These are phyloP conservation scores for Tetrapisispora pingtungensis DNA, from an alignment of 805 yeast genomes.

Conservation along the genomic window DNA sequence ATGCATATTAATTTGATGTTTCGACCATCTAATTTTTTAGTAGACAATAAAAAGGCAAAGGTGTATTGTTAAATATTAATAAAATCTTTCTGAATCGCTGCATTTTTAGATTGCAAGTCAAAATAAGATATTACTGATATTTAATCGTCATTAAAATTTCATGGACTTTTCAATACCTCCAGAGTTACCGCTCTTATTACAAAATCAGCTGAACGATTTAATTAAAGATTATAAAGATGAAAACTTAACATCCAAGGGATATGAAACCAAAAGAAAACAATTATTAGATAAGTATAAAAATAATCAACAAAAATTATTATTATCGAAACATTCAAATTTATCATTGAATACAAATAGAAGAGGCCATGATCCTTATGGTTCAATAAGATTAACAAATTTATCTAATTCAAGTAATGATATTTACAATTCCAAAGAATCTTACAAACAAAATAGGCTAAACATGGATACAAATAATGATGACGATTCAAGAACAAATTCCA, in stretches of 20 bases:
- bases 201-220: slow-evolving; percentile 33
- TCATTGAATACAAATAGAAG: slow-evolving; percentile 1
- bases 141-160: no score
- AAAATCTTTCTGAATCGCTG: no score
- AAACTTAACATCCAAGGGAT: slow-evolving; percentile 65
- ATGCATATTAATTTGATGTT: no score
- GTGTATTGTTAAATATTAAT: no score
- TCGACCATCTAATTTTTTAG: no score
- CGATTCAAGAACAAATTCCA: slow-evolving; percentile 1
- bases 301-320: neutral
- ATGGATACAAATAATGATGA: neutral
- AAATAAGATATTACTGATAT: no score
- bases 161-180: slow-evolving; percentile 44
- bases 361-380: neutral
- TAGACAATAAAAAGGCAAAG: no score
- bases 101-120: no score
- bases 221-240: slow-evolving; percentile 53
- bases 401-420: neutral
- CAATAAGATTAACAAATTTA: neutral
- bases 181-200: slow-evolving; percentile 30
- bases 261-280: slow-evolving; percentile 41
- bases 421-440: neutral
- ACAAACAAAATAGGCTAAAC: neutral
- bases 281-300: slow-evolving; percentile 10
- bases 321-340: neutral